Evolutionary conservation across 306 rosid genomes (phyloP).

Genomic region (Cicer arietinum): DNA sequence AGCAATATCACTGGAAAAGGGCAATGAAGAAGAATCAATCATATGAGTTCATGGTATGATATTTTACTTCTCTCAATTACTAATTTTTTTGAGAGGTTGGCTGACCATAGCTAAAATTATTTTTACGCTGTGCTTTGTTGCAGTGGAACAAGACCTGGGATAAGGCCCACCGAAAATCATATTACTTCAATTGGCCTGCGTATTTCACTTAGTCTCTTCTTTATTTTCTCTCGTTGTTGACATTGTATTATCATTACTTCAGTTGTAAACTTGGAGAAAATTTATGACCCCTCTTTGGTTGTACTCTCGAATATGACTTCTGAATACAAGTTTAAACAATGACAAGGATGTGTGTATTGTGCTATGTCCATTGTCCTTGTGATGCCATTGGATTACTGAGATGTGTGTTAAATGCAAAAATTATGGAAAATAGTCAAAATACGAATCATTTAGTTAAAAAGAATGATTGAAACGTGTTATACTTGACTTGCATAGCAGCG

Average conservation of each 20-base stretch:
- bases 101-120: background rate
- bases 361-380: background rate
- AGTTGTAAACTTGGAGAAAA: conserved; percentile 40
- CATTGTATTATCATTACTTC: conserved; percentile 31
- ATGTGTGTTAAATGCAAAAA: background rate
- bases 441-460: background rate
- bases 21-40: conserved; percentile 76
- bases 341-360: background rate
- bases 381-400: conserved; percentile 14
- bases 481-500: background rate
- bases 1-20: conserved; percentile 89
- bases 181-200: conserved; percentile 76
- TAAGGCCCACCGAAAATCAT: conserved; percentile 65
- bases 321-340: conserved; percentile 7
- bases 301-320: conserved; percentile 5
- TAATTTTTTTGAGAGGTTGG: conserved; percentile 21
- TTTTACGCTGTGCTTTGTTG: conserved; percentile 45
- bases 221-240: background rate
- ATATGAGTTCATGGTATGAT: conserved; percentile 66
- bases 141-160: conserved; percentile 92
- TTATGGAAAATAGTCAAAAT: background rate
- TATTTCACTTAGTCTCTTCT: conserved; percentile 66
- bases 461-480: background rate
- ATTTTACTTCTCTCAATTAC: background rate
- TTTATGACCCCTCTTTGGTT: conserved; percentile 22